phyloP scores from a whole-genome alignment of 345 rosid species.

The Barbarea vulgaris region DNA sequence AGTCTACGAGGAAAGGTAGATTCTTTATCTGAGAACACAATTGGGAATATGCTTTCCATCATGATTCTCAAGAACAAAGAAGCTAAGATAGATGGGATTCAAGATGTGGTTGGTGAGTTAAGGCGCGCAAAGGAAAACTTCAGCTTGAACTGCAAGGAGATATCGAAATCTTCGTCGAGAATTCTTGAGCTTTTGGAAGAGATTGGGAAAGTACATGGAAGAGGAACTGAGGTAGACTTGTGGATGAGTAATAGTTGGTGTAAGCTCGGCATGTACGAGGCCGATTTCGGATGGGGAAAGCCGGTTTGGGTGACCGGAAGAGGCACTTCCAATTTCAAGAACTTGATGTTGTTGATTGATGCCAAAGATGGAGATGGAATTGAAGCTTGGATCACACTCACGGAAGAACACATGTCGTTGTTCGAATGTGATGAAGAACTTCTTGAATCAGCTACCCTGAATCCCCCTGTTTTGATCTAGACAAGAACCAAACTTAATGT shows the following conservation, averaged over 20 bases:
- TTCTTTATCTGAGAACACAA: slow-evolving; percentile 26
- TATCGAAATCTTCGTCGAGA: not conserved
- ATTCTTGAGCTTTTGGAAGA: slow-evolving; percentile 19
- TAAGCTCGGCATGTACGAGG: slow-evolving; percentile 46
- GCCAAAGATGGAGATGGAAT: slow-evolving; percentile 43
- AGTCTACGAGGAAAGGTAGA: slow-evolving; percentile 35
- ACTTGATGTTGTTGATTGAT: slow-evolving; percentile 47
- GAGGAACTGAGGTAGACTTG: slow-evolving; percentile 27
- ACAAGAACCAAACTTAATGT: slow-evolving; percentile 1
- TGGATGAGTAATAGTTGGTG: slow-evolving; percentile 49
- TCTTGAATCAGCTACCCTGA: slow-evolving; percentile 39
- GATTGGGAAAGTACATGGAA: slow-evolving; percentile 13
- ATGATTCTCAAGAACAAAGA: slow-evolving; percentile 34
- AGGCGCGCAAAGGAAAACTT: slow-evolving; percentile 18
- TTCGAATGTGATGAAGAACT: slow-evolving; percentile 36
- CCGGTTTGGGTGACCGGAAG: slow-evolving; percentile 49
- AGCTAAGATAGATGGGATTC: slow-evolving; percentile 14
- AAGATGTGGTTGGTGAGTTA: slow-evolving; percentile 33
- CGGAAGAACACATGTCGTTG: slow-evolving; percentile 30
- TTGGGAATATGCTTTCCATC: slow-evolving; percentile 39
- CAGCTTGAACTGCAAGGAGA: slow-evolving; percentile 16
- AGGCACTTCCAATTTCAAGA: slow-evolving; percentile 35
- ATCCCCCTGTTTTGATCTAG: slow-evolving; percentile 37
- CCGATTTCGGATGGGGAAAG: slow-evolving; percentile 64
- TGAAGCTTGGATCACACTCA: slow-evolving; percentile 55